Base-by-base conservation (phyloP, 2,329 filamentous ascomycete genomes). In the Colletotrichum filicis region DNA sequence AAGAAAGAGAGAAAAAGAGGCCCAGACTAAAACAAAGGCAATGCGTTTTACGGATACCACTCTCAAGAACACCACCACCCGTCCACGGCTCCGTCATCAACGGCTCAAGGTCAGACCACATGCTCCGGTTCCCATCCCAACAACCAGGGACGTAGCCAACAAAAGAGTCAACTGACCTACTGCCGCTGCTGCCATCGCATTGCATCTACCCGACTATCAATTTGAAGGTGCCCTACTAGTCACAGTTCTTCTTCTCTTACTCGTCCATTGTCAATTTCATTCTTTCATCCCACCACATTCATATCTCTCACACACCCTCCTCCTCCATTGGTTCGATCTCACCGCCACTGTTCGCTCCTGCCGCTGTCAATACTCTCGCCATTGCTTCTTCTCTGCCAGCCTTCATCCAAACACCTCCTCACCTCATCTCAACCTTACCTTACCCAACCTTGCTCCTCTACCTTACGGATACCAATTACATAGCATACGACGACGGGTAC, bases 61-160 rank as follows among this genome's bases (percentile, higher is more conserved):
- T 60, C 16, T 49, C 58, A 64, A 28, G 26, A 68, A 64, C 63
- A 71, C 66, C 60, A 70, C 60, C 59, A 42, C 37, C 35, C 16
- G 6, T 19, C 37, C 16, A 60, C 14, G 60, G 53, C 56, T 65
- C 66, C 56, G 70, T 73, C 66, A 73, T 71, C 71, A 71, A 71
- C 71, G 30, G 60, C 60, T n/a, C 60, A 60, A 55, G 71, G 66
- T 73, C 61, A 73, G 71, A 73, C 71, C 71, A 73, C 56, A 66
- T 71, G 59, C 70, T 73, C 70, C 61, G 56, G 71, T 73, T 73
- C 56, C 71, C 71, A 73, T 73, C 71, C 61, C 71, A 73, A 73
- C 71, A 73, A 57, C 66, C 49, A 66, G 66, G 66, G 46, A 56
- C 49, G 46, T 56, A 65, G 66, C 70, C 70, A 73, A 73, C 66